Percentiles rank a stretch among this genome's conserved stretches.
Conservation (phyloP, 1,284 basidiomycete species). For the Tranzscheliella williamsii region DNA sequence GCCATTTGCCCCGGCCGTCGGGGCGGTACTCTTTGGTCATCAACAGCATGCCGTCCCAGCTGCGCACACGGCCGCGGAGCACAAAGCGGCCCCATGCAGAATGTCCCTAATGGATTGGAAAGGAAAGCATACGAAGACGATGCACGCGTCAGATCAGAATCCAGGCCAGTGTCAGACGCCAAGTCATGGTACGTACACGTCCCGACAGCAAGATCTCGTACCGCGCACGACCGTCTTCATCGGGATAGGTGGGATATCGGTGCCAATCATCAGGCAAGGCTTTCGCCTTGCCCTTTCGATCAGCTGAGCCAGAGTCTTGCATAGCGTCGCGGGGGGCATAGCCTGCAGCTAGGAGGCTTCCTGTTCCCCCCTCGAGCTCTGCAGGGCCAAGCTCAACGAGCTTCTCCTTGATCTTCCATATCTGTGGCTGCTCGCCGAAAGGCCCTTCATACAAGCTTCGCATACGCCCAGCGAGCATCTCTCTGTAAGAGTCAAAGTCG, state of each 20-base stretch:
- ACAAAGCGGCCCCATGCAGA: conserved; percentile 66
- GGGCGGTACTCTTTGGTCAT: conserved; percentile 66
- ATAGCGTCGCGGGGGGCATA: conserved; percentile 12
- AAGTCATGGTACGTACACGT: conserved; percentile 35
- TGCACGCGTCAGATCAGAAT: not conserved
- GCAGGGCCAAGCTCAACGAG: conserved; percentile 56
- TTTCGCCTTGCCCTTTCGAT: conserved; percentile 27
- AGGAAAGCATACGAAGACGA: not conserved
- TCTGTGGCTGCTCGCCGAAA: conserved; percentile 66
- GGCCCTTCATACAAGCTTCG: conserved; percentile 64
- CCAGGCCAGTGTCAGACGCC: not conserved
- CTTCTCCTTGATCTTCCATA: conserved; percentile 66
- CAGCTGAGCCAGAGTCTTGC: not conserved
- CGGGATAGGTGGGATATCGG: conserved; percentile 22
- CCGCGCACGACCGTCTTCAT: conserved; percentile 30
- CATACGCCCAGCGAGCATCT: conserved; percentile 64
- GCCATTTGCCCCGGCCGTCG: conserved; percentile 65
- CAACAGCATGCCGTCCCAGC: conserved; percentile 66
- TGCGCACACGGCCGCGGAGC: conserved; percentile 63
- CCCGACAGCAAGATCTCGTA: conserved; percentile 64
- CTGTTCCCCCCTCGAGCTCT: conserved; percentile 22
- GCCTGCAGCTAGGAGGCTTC: conserved; percentile 30
- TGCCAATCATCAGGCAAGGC: conserved; percentile 33
- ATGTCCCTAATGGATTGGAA: conserved; percentile 61
- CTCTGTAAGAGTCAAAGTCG: conserved; percentile 66